Evolutionary conservation across 2,329 filamentous ascomycete genomes (phyloP), one percentile per base, ranked within the genome.

Genomic region (Colletotrichum sansevieriae): DNA sequence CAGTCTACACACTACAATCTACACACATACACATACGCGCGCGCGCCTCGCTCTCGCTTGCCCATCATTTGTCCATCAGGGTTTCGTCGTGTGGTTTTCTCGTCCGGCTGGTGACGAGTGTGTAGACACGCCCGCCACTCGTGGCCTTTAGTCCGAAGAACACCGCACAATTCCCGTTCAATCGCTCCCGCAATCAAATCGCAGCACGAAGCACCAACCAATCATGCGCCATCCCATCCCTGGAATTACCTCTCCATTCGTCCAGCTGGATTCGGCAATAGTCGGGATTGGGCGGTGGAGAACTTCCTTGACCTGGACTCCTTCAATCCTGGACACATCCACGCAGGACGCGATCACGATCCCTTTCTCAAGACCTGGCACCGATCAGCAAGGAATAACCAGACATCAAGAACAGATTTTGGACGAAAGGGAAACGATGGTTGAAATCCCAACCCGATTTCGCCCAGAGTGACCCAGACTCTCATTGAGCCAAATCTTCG

Each of bases 251-350:
- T 18, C 18, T 68, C 65, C 65, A 60, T 68, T 68, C 47, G 61
- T 54, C 65, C 65, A 68, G 65, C 65, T 65, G 65, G 33, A 68
- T 68, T 65, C 65, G 65, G 65, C 61, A 65, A 68, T 59, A 68
- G 61, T 65, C 54, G 65, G 61, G 54, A 56, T 61, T 65, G 33
- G 46, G 60, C 46, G 25, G 46, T 44, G 46, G 54, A 29, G 8
- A 18, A 65, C 65, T 35, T 54, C 11, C n/a, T 29, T 33, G 41
- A 63, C 43, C 52, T 58, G 43, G 44, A 54, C 46, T 58, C 52
- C 35, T 52, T 43, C 33, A 52, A 46, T 25, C 58, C 35, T 61
- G 29, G 33, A 51, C 58, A 29, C 46, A 61, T 61, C 44, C 58
- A 61, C 58, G 4, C 4, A 44, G 43, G 37, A 64, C 29, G n/a